These are phyloP conservation scores for Tetrahymena borealis DNA, from an alignment of 73 alveolate genomes.

Conservation along the genomic window DNA sequence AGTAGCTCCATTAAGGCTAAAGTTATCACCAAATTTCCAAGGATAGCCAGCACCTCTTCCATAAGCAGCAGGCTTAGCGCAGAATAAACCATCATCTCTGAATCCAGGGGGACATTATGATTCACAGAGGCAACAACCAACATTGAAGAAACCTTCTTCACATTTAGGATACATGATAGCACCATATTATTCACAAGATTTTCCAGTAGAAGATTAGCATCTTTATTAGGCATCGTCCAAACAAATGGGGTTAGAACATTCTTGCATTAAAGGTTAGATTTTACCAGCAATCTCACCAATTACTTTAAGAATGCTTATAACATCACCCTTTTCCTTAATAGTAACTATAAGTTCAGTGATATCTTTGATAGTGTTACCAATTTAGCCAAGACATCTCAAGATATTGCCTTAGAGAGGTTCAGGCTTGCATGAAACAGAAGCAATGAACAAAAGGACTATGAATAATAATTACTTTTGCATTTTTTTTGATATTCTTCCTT, in stretches of 20 bases:
- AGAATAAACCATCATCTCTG: conserved; percentile 34
- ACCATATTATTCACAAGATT: conserved; percentile 34
- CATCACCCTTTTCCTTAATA: neutral
- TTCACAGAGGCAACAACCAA: conserved; percentile 40
- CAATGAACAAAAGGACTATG: neutral
- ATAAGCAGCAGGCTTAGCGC: conserved; percentile 39
- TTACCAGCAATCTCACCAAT: neutral
- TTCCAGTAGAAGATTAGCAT: neutral
- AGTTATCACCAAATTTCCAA: neutral
- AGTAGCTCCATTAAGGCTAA: neutral
- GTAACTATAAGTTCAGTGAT: neutral
- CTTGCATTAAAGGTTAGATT: neutral
- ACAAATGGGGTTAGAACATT: neutral
- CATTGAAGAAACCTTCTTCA: conserved; percentile 27
- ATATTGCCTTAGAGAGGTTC: neutral
- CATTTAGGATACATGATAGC: conserved; percentile 27
- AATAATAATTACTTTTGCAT: neutral
- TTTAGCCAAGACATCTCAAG: neutral
- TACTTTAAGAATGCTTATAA: neutral
- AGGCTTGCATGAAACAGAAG: neutral
- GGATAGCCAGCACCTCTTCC: conserved; percentile 51
- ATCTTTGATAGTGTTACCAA: neutral
- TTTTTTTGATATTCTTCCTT: neutral
- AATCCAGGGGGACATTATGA: conserved; percentile 30
- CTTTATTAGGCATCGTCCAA: neutral